phyloP scores from a whole-genome alignment of 2,329 filamentous ascomycete genomes.

The Ilyonectria mors-panacis region DNA sequence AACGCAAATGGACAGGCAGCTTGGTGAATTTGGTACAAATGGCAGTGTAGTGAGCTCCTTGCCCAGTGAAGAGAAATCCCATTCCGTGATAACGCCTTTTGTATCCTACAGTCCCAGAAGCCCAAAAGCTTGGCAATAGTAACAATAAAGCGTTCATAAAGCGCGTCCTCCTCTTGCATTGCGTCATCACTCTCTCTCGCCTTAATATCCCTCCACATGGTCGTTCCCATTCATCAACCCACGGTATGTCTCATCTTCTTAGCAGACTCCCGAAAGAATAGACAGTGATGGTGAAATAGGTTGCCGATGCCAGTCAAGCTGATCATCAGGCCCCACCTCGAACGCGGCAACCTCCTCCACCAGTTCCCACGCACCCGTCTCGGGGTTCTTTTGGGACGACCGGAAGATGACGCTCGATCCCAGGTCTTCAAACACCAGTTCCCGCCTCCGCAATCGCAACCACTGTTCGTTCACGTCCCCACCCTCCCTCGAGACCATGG shows the following conservation, averaged over 20 bases:
- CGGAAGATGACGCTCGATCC: constrained; percentile 56
- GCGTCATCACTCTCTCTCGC: not conserved
- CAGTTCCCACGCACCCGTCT: constrained; percentile 54
- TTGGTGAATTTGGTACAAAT: too few relatives aligned
- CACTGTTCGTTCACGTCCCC: constrained; percentile 54
- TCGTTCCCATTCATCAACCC: not conserved
- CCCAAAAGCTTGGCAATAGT: constrained; percentile 7
- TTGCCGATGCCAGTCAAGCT: constrained; percentile 53
- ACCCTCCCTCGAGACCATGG: constrained; percentile 50
- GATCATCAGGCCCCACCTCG: constrained; percentile 49
- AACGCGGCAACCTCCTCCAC: constrained; percentile 57
- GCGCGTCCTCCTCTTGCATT: not conserved
- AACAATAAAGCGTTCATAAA: constrained; percentile 5
- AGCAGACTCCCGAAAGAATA: constrained; percentile 45
- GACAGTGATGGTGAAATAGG: constrained; percentile 53
- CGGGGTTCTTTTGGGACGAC: constrained; percentile 51
- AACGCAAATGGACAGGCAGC: too few relatives aligned
- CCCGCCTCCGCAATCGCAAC: constrained; percentile 55
- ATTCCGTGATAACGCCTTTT: constrained; percentile 2
- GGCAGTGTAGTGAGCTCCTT: too few relatives aligned
- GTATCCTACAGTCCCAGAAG: constrained; percentile 3
- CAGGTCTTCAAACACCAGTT: constrained; percentile 57
- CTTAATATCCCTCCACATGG: not conserved
- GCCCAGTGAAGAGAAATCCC: too few relatives aligned
- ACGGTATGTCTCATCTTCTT: not conserved